Evolutionary conservation across 2,329 filamentous ascomycete genomes (phyloP), one percentile per base, ranked within the genome.

Genomic region (Paracoccidioides lutzii): DNA sequence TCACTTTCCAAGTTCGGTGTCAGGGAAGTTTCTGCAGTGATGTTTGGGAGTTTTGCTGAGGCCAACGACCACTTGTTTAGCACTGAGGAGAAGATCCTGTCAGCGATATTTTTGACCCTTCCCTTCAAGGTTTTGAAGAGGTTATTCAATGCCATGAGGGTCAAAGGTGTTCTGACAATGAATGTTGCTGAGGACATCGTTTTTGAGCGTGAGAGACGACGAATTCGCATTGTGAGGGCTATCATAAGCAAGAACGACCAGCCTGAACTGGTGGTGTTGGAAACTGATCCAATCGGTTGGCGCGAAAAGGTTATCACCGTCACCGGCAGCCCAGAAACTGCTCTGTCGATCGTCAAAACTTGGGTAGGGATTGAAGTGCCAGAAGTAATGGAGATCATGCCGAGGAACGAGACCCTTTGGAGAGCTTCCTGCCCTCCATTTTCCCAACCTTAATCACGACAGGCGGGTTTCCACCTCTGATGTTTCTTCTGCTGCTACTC

Each of bases 121-220:
- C 65, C 66, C 2, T 69, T 61, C 51, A 10, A 48, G n/a, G 48
- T 61, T 1, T 58, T 70, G 10, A 54, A 55, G 14, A 53, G 62
- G 6, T 30, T 59, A 0, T 62, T 69, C 9, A 55, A 40, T 4
- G 53, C 59, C 1, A 61, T 69, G 59, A 56, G 57, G 9, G 37
- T 42, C 3, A 55, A 56, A 22, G 44, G 58, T 4, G 44, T 58
- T 3, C 43, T 69, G 37, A 61, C 55, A 2, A 15, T 33, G 10
- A 44, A 51, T 0, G 48, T 66, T 7, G 62, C 63, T 1, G 53
- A 57, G 15, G 57, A 58, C 1, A 58, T 70, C 5, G 40, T 71
- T 4, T 45, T 57, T 3, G 64, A 66, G 55, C 63, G 69, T 4
- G 69, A 71, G 58, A 32, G 55, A 5, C 65, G 67, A 32, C 65